Evolutionary conservation across 371 early-diverging fungal genomes (phyloP).

Genomic region (Polyrhizophydium stewartii): DNA sequence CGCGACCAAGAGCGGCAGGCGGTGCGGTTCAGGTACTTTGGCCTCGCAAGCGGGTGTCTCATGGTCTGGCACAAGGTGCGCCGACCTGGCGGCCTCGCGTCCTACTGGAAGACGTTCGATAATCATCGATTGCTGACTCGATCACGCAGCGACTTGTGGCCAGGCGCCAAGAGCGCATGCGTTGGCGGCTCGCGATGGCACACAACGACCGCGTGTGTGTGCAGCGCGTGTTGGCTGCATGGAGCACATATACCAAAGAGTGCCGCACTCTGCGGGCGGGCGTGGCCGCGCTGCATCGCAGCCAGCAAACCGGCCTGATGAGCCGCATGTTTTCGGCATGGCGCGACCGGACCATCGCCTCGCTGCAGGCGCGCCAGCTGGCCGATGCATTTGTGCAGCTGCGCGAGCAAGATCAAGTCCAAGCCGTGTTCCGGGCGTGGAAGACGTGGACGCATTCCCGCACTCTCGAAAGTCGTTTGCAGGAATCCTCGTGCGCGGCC

Average conservation of each 20-base stretch:
- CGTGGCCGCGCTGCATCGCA: not conserved
- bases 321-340: not conserved
- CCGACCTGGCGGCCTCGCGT: not conserved
- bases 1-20: not conserved
- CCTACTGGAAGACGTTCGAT: not conserved
- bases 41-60: not conserved
- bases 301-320: not conserved
- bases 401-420: not conserved
- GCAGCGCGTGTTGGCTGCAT: not conserved
- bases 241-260: not conserved
- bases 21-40: not conserved
- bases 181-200: conserved; percentile 2
- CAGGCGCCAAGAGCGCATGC: not conserved
- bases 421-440: not conserved
- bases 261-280: not conserved
- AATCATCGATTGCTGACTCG: not conserved
- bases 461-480: not conserved
- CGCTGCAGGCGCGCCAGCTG: not conserved
- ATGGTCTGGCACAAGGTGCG: conserved; percentile 1
- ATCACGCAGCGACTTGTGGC: not conserved
- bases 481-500: not conserved
- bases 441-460: not conserved
- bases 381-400: not conserved
- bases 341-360: not conserved
- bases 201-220: not conserved